Evolutionary conservation across 495 filamentous ascomycete genomes (phyloP).

Genomic region (Jackrogersella minutella): DNA sequence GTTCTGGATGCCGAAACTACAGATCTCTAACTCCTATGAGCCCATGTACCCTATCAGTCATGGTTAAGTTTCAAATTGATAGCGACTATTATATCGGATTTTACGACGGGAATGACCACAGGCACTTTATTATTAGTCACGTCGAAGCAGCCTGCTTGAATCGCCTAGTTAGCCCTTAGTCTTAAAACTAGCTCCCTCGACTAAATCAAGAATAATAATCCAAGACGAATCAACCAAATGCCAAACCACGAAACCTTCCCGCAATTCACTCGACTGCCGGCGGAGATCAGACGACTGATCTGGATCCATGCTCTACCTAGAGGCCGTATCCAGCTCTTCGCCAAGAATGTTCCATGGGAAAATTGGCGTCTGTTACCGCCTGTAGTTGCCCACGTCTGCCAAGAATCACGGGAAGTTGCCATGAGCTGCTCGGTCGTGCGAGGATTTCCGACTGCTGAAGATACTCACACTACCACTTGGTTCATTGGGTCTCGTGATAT

Average conservation of each 20-base stretch:
- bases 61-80: constrained; percentile 22
- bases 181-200: constrained; percentile 10
- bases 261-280: constrained; percentile 40
- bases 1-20: not conserved
- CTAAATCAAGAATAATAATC: constrained; percentile 7
- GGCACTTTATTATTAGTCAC: not conserved
- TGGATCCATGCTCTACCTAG: constrained; percentile 40
- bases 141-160: constrained; percentile 14
- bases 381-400: constrained; percentile 38
- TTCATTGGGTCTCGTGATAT: constrained; percentile 43
- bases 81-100: constrained; percentile 15
- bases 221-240: constrained; percentile 25
- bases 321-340: constrained; percentile 44
- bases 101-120: constrained; percentile 9
- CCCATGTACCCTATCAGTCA: constrained; percentile 19
- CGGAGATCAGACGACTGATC: constrained; percentile 43
- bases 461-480: constrained; percentile 43
- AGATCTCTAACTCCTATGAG: not conserved
- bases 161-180: constrained; percentile 15
- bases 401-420: constrained; percentile 38
- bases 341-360: constrained; percentile 44
- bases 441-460: constrained; percentile 43
- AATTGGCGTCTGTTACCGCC: constrained; percentile 43
- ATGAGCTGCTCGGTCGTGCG: constrained; percentile 38
- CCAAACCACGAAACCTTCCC: constrained; percentile 32